A percentile compares a stretch with the other conserved stretches of the same genome.
These are phyloP conservation scores for Neohortaea acidophila DNA, from an alignment of 495 filamentous ascomycete genomes.

Conservation along the genomic window DNA sequence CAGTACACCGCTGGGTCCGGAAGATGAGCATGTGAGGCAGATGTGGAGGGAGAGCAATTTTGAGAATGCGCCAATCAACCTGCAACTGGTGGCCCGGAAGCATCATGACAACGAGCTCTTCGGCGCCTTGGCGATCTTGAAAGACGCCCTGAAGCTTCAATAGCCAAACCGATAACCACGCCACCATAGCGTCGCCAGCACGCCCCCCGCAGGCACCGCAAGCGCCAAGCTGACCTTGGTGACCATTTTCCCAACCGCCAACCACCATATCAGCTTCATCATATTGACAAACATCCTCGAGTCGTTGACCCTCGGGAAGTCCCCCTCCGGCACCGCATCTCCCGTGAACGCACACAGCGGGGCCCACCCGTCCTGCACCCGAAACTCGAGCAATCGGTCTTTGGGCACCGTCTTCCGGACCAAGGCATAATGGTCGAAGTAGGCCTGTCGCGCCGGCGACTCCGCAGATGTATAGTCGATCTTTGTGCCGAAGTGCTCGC, in stretches of 20 bases:
- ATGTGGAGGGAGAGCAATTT: no score
- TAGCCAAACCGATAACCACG: no score
- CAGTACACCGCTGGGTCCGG: constrained; percentile 9
- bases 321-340: not conserved
- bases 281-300: not conserved
- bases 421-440: constrained; percentile 1
- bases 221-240: not conserved
- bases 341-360: constrained; percentile 10
- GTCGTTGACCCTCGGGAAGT: not conserved
- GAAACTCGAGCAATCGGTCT: constrained; percentile 7
- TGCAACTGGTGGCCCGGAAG: no score
- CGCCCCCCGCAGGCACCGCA: not conserved
- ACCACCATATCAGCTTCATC: not conserved
- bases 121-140: no score
- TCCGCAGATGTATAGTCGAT: not conserved
- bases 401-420: constrained; percentile 3
- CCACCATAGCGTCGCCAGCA: not conserved
- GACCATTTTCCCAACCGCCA: not conserved
- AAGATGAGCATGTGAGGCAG: constrained; percentile 12
- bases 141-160: no score
- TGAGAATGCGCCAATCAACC: no score
- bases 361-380: constrained; percentile 5
- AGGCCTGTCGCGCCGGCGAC: not conserved
- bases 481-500: not conserved
- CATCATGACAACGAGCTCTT: no score